Evolutionary conservation across 768 basidiomycete species (phyloP).

Genomic region (Mycena floridula): DNA sequence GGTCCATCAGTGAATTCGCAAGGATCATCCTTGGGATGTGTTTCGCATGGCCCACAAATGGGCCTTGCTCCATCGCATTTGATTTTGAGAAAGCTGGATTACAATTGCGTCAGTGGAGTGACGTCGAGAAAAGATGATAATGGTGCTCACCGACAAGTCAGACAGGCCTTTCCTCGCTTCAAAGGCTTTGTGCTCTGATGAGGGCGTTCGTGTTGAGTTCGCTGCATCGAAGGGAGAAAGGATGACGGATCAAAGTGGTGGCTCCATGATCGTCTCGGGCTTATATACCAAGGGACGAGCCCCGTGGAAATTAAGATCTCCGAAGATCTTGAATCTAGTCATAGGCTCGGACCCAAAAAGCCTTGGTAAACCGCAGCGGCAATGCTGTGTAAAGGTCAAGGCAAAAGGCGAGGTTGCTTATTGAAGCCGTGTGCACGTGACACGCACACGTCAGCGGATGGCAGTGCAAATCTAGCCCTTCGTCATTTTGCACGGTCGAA

Average conservation of each 20-base stretch:
- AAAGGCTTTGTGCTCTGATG: conserved; percentile 30
- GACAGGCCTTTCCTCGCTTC: conserved; percentile 49
- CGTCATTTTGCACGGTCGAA: no score
- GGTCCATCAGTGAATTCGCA: conserved; percentile 69
- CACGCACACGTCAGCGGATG: no score
- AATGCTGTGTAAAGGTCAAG: no score
- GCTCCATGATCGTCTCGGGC: no score
- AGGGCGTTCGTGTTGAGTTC: not conserved
- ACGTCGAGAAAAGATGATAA: conserved; percentile 1
- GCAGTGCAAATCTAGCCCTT: no score
- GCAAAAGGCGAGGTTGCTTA: no score
- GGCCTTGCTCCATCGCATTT: conserved; percentile 66
- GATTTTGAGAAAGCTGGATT: conserved; percentile 41
- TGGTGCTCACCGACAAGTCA: conserved; percentile 39
- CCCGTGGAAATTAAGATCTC: no score
- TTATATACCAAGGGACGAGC: no score
- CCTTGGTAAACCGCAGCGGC: no score
- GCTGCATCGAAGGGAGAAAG: not conserved
- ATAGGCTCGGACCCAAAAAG: no score
- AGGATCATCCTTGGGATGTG: conserved; percentile 54
- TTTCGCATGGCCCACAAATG: conserved; percentile 56
- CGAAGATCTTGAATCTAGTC: no score
- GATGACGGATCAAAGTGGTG: not conserved
- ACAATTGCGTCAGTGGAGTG: conserved; percentile 1
- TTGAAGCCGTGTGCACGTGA: no score